A percentile compares a stretch with the other conserved stretches of the same genome.
Evolutionary conservation across 352 stramenopile genomes (phyloP).

Genomic region (Phytophthora cajani): DNA sequence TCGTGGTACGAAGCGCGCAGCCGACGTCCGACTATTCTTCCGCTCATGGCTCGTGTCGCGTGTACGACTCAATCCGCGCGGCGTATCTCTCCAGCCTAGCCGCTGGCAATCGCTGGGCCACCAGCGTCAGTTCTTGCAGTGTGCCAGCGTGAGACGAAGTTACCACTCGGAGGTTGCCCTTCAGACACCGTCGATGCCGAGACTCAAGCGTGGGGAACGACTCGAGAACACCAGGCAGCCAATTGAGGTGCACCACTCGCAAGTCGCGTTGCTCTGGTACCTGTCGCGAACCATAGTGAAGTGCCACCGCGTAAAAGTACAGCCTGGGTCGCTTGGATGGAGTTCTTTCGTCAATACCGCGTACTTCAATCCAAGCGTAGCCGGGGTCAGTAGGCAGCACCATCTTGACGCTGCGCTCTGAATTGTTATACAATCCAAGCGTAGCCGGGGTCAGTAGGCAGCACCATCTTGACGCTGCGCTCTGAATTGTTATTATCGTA

Average conservation of each 20-base stretch:
- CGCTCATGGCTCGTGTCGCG: conserved; percentile 29
- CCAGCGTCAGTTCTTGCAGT: conserved; percentile 47
- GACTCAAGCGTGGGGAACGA: conserved; percentile 51
- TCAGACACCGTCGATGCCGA: conserved; percentile 48
- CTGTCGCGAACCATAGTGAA: conserved; percentile 39
- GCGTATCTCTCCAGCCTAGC: conserved; percentile 53
- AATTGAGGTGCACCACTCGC: conserved; percentile 41
- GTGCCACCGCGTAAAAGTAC: conserved; percentile 46
- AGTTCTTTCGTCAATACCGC: conserved; percentile 10
- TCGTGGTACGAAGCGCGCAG: neutral
- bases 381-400: conserved; percentile 44
- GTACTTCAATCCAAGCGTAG: conserved; percentile 49
- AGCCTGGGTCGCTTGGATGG: conserved; percentile 7
- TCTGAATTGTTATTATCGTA: neutral
- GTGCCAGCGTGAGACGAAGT: conserved; percentile 32
- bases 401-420: conserved; percentile 13
- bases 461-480: conserved; percentile 11
- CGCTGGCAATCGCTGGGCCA: conserved; percentile 48
- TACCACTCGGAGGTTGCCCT: conserved; percentile 48
- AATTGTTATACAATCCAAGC: conserved; percentile 38
- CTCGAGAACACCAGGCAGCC: conserved; percentile 61
- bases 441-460: conserved; percentile 51
- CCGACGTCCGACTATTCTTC: conserved; percentile 13
- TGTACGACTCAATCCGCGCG: conserved; percentile 56
- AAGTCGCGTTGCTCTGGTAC: conserved; percentile 10